A percentile compares a stretch with the other conserved stretches of the same genome.
Evolutionary conservation across 2,329 filamentous ascomycete genomes (phyloP).

Genomic region (Aspergillus sp.): DNA sequence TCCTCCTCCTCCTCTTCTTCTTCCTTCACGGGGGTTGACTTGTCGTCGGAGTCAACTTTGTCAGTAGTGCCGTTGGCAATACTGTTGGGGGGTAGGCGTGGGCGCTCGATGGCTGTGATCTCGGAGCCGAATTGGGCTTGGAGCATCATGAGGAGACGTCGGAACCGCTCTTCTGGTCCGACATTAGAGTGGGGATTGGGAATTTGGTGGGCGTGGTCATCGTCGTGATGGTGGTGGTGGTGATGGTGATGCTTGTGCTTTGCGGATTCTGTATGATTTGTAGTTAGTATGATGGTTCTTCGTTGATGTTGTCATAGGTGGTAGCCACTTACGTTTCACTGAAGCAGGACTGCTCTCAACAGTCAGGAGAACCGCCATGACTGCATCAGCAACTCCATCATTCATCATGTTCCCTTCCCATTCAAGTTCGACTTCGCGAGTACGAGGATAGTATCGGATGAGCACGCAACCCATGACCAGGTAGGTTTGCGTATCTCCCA

Average conservation of each 20-base stretch:
- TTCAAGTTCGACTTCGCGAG: constrained; percentile 83
- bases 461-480: constrained; percentile 87
- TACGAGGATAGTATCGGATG: constrained; percentile 70
- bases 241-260: constrained; percentile 63
- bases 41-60: constrained; percentile 13
- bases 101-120: constrained; percentile 73
- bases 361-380: constrained; percentile 87
- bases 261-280: constrained; percentile 53
- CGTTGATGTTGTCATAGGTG: not conserved
- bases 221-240: constrained; percentile 48
- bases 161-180: constrained; percentile 73
- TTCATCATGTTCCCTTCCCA: constrained; percentile 99
- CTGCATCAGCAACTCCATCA: constrained; percentile 95
- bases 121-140: constrained; percentile 95
- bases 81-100: constrained; percentile 44
- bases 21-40: constrained; percentile 21
- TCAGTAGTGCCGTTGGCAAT: constrained; percentile 19
- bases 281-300: too few species aligned
- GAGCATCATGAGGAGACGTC: constrained; percentile 89
- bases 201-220: constrained; percentile 46
- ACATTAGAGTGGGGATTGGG: constrained; percentile 75
- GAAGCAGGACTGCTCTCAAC: constrained; percentile 94
- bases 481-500: constrained; percentile 48
- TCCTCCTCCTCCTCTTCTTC: constrained; percentile 40
- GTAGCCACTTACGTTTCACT: constrained; percentile 68